phyloP scores from a whole-genome alignment of 352 stramenopile species.

The Phytopythium kandeliae region DNA sequence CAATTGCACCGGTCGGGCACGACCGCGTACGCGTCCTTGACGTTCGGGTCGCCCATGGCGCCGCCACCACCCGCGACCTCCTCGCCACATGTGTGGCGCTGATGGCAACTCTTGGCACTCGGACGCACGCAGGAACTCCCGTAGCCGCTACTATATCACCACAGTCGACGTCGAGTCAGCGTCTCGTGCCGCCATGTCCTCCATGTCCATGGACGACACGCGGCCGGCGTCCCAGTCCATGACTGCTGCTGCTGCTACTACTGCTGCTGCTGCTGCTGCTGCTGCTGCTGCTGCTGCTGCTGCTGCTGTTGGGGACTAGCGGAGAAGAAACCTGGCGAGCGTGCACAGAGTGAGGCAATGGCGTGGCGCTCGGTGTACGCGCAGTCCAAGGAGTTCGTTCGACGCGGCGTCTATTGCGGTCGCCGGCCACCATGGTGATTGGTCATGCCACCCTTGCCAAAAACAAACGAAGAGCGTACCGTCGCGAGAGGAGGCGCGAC shows the following conservation, averaged over 20 bases:
- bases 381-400: neutral
- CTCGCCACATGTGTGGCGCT: slow-evolving; percentile 87
- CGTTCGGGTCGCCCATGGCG: slow-evolving; percentile 43
- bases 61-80: slow-evolving; percentile 7
- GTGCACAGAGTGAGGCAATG: neutral
- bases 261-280: too few relatives aligned
- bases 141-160: slow-evolving; percentile 54
- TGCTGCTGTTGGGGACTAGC: neutral
- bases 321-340: neutral
- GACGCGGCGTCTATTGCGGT: neutral
- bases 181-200: slow-evolving; percentile 41
- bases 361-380: neutral
- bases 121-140: slow-evolving; percentile 88
- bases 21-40: slow-evolving; percentile 92
- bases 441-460: too few relatives aligned
- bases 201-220: slow-evolving; percentile 78
- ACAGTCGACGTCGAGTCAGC: slow-evolving; percentile 46
- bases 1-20: slow-evolving; percentile 94
- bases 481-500: too few relatives aligned
- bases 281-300: too few relatives aligned
- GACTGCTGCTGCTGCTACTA: slow-evolving; percentile 5
- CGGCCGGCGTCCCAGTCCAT: slow-evolving; percentile 84
- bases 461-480: too few relatives aligned
- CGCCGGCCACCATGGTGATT: too few relatives aligned
- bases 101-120: slow-evolving; percentile 96